Base-by-base conservation (phyloP, 805 yeast genomes). In the Sugiyamaella smithiae region DNA sequence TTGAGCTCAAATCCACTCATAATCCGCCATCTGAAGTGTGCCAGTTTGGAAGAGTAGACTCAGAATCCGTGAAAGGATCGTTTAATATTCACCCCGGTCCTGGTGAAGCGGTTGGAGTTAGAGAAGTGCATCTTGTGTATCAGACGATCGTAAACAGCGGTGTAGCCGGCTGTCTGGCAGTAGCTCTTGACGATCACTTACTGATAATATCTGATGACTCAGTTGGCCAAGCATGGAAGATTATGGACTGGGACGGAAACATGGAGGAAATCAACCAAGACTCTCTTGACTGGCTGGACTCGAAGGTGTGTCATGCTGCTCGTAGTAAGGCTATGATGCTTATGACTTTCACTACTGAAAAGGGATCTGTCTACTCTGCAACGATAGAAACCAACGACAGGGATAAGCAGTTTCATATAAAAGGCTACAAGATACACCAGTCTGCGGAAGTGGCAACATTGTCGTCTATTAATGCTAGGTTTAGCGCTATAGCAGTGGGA, bases 401-500 rank as follows among this genome's bases (percentile, higher is more conserved):
- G 11, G 16, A 12, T 5, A 35, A 35, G 16, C 19, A 14, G 5
- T n/a, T 16, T 12, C 12, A 35, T n/a, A 19, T 35, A 7, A 36
- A 36, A 36, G 48, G 43, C 17, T 29, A 45, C 14, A 16, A 19
- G 22, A 19, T 40, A 11, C 50, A 46, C 26, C 11, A 12, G 19
- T 14, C 38, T 6, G 19, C 37, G 7, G 46, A 43, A 4, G 55
- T 56, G 3, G 62, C 65, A 1, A 40, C 50, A 9, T 28, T 46
- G 20, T 60, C 70, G 7, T 63, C 69, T 12, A 67, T 74, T 23
- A 76, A 76, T 48, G 66, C 70, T 12, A 58, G 70, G 12, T 70
- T 72, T 52, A 69, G 73, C 43, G 53, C 71, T 25, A 61, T 73
- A 3, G 72, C 73, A 20, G 61, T 74, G 8, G 72, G 68, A 4